Conservation (phyloP, 768 basidiomycete species). For the Russula sp. region DNA sequence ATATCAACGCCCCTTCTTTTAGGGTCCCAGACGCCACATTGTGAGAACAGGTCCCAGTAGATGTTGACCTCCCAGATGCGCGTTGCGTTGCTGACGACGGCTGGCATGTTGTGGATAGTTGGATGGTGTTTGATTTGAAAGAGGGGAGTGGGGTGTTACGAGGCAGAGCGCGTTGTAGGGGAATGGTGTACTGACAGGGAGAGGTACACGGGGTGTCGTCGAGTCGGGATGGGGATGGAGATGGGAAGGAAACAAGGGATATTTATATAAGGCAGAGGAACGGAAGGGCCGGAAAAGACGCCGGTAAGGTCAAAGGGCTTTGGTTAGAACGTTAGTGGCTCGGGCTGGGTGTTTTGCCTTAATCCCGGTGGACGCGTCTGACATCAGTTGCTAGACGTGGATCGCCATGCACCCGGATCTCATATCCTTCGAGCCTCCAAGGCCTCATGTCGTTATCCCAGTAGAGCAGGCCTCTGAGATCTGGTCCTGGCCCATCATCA, state of each 20-base stretch:
- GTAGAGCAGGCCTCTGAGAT: constrained; percentile 14
- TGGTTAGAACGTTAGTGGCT: constrained; percentile 3
- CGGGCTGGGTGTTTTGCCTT: not conserved
- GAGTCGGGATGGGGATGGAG: constrained; percentile 13
- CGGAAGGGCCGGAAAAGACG: constrained; percentile 23
- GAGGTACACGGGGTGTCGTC: constrained; percentile 13
- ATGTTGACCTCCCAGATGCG: constrained; percentile 68
- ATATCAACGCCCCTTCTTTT: constrained; percentile 65
- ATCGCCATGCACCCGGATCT: constrained; percentile 20
- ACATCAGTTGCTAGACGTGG: constrained; percentile 21
- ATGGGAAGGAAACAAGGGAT: constrained; percentile 21
- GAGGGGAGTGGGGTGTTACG: not conserved
- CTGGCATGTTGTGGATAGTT: constrained; percentile 34
- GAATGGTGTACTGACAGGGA: constrained; percentile 17
- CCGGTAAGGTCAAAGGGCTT: constrained; percentile 23
- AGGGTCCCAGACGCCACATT: constrained; percentile 71
- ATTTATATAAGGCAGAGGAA: constrained; percentile 26
- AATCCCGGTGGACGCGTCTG: constrained; percentile 12
- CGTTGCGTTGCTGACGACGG: constrained; percentile 62
- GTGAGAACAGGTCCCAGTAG: constrained; percentile 60
- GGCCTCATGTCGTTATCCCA: constrained; percentile 25
- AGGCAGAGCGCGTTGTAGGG: constrained; percentile 4
- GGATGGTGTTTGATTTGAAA: not conserved
- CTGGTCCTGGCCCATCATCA: constrained; percentile 11
- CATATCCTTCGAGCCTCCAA: not conserved